Evolutionary conservation across 1,284 basidiomycete genomes (phyloP), one percentile per base, ranked within the genome.

Genomic region (Rhodotorula sp.): DNA sequence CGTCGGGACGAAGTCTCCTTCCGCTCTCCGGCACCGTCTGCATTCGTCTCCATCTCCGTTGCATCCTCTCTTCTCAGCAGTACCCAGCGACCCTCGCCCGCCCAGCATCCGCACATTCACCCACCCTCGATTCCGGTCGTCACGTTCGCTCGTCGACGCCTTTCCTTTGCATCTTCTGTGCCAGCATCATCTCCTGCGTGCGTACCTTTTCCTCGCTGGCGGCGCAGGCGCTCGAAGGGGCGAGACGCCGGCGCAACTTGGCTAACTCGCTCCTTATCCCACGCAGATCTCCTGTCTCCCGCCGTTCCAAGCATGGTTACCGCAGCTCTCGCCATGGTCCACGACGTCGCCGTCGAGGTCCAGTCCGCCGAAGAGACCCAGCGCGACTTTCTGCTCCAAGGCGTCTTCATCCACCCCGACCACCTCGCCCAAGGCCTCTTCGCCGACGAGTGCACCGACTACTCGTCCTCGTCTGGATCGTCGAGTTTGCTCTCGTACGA

Each of bases 401-500:
- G 66, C 34, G 54, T 72, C 44, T 72, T 68, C 59, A 62, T 72
- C 44, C 70, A 72, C 50, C 70, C 70, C 11, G 70, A 69, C 56
- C 70, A 72, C 64, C 60, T 72, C 28, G 57, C 67, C 11, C n/a
- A 34, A 11, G 64, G 64, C 22, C 44, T 52, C 44, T 62, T 64
- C 59, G 53, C 62, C 46, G 65, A 64, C 55, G 61, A 67, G 10
- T 30, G 58, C 30, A 22, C 55, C 26, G 51, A 44, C 60, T 50
- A 61, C 26, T 59, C 60, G 34, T 40, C 62, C 2, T 63, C 57
- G 8, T 48, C 52, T 55, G 64, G 59, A 13, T 31, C 53, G 6
- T 61, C 69, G 20, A 64, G 69, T 59, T 34, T 64, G 40, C 18
- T 67, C 62, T 56, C 34, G 9, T 70, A 67, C 55, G 64, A 67